phyloP scores from a whole-genome alignment of 2,329 filamentous ascomycete species.

The Fusarium sp. region DNA sequence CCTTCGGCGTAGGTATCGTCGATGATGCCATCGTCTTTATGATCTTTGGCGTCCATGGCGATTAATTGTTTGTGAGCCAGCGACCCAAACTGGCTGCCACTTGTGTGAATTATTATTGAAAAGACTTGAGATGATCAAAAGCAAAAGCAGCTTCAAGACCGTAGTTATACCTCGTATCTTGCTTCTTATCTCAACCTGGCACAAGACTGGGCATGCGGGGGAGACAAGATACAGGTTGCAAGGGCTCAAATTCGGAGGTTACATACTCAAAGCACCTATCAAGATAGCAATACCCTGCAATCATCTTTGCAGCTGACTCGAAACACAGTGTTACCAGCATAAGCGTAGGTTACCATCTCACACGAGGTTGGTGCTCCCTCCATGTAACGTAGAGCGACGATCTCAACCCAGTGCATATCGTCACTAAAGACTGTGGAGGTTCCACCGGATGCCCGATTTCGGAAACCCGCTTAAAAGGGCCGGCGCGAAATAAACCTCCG shows the following conservation, averaged over 20 bases:
- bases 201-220: not conserved
- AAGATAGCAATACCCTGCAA: not conserved
- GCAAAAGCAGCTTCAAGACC: not conserved
- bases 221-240: not conserved
- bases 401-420: not conserved
- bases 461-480: not conserved
- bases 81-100: not conserved
- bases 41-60: not conserved
- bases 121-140: not conserved
- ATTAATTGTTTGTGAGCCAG: accelerated
- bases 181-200: not conserved
- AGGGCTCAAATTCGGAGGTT: not conserved
- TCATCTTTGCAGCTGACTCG: not conserved
- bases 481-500: slow-evolving; percentile 5
- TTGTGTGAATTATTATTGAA: not conserved
- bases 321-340: not conserved
- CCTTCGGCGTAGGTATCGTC: slow-evolving; percentile 1
- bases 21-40: slow-evolving; percentile 1
- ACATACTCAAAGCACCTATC: not conserved
- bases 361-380: not conserved
- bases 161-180: not conserved
- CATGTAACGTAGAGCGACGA: not conserved
- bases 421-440: not conserved
- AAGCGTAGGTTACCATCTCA: not conserved
- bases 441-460: not conserved